Evolutionary conservation across 305 asterid species (phyloP).

Genomic region (Fraxinus velutina): DNA sequence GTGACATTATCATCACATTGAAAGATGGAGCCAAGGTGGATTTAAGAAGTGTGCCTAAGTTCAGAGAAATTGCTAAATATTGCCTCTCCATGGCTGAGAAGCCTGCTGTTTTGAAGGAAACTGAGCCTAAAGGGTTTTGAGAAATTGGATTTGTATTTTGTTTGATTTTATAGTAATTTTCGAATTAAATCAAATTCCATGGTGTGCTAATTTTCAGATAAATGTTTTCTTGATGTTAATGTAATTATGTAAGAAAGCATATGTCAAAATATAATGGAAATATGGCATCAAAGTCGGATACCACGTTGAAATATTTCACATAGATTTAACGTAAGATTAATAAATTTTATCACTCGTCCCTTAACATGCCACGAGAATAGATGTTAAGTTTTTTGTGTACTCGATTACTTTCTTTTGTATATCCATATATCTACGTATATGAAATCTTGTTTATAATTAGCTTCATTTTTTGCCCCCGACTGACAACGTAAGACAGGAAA

Average conservation of each 20-base stretch:
- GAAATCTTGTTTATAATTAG: not conserved
- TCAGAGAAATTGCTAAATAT: constrained; percentile 89
- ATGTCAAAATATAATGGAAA: no score
- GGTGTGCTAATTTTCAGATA: not conserved
- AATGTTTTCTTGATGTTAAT: no score
- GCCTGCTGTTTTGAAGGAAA: constrained; percentile 35
- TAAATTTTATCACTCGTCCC: no score
- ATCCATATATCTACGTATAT: no score
- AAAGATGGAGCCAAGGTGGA: constrained; percentile 86
- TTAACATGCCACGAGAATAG: no score
- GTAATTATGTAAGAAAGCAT: no score
- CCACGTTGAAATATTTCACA: no score
- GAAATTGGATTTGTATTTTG: not conserved
- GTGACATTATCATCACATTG: constrained; percentile 80
- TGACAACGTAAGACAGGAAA: not conserved
- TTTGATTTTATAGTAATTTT: not conserved
- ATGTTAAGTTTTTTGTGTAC: no score
- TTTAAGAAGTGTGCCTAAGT: constrained; percentile 90
- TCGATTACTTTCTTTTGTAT: not conserved
- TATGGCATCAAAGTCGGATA: no score
- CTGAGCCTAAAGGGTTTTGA: constrained; percentile 66
- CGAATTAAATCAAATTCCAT: not conserved
- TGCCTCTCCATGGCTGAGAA: constrained; percentile 66
- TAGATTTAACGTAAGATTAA: no score
- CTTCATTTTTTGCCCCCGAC: no score